These are phyloP conservation scores for Colletotrichum sp. DNA, from an alignment of 2,329 filamentous ascomycete genomes.

Conservation along the genomic window DNA sequence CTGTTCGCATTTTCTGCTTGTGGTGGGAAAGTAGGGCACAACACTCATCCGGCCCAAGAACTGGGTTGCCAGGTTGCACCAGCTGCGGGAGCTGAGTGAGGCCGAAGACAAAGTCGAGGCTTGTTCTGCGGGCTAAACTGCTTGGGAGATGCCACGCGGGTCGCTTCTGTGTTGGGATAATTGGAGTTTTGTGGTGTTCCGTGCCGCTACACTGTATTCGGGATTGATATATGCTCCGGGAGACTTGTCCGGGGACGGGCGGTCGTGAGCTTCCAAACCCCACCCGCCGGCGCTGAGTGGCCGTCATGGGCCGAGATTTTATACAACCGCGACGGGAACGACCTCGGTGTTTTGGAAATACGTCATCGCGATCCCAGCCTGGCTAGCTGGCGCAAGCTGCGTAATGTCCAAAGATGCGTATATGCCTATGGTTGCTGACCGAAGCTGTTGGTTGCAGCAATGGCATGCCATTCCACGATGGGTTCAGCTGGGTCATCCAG, in stretches of 20 bases:
- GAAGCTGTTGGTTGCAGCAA: neutral
- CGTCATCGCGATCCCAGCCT: neutral
- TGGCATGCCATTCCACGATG: neutral
- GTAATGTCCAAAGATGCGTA: neutral
- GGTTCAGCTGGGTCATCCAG: neutral
- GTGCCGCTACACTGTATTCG: neutral
- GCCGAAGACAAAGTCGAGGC: slow-evolving; percentile 47
- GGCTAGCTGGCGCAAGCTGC: neutral
- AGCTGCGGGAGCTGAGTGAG: slow-evolving; percentile 44
- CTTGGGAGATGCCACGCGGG: slow-evolving; percentile 41
- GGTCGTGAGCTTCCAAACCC: neutral
- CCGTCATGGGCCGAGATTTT: neutral
- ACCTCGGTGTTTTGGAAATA: neutral
- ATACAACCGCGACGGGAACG: neutral
- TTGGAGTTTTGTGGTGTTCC: neutral
- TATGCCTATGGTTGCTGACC: neutral
- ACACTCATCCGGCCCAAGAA: slow-evolving; percentile 29
- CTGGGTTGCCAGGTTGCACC: slow-evolving; percentile 41
- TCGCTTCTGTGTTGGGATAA: slow-evolving; percentile 33
- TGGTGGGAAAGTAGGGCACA: neutral
- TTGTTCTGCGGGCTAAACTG: slow-evolving; percentile 42
- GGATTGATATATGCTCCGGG: neutral
- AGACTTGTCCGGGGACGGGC: neutral
- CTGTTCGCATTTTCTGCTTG: neutral
- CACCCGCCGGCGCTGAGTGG: neutral